phyloP scores from a whole-genome alignment of 345 rosid species.

The Turnera subulata region DNA sequence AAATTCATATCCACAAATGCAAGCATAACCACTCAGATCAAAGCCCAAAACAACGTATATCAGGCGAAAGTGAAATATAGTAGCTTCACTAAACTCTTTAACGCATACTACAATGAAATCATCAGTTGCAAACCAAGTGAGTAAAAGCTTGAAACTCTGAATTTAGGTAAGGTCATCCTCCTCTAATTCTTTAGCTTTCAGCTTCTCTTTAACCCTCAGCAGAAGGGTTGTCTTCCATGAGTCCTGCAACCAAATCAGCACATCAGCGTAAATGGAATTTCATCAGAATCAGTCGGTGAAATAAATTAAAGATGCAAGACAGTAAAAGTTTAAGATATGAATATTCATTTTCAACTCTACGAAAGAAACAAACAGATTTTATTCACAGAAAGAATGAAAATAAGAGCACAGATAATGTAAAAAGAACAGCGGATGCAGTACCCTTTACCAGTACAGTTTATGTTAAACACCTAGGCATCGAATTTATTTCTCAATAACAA shows the following conservation, averaged over 20 bases:
- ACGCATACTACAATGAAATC: conserved; percentile 18
- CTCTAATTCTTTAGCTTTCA: conserved; percentile 89
- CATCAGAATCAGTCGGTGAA: neutral
- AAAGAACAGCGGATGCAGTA: neutral
- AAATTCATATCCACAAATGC: conserved; percentile 12
- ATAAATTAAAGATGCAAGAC: too few relatives aligned
- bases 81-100: neutral
- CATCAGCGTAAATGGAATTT: neutral
- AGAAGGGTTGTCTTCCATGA: conserved; percentile 95
- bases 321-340: neutral
- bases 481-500: too few relatives aligned
- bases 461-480: too few relatives aligned
- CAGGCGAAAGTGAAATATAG: conserved; percentile 6
- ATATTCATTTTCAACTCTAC: neutral
- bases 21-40: conserved; percentile 6
- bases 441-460: neutral
- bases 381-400: too few relatives aligned
- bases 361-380: too few relatives aligned
- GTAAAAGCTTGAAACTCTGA: conserved; percentile 4
- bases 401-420: neutral
- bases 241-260: conserved; percentile 42
- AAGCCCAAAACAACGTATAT: conserved; percentile 15
- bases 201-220: conserved; percentile 94
- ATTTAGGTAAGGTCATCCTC: conserved; percentile 95
- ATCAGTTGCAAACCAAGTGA: conserved; percentile 22